These are phyloP conservation scores for Whalleya microplaca DNA, from an alignment of 2,329 filamentous ascomycete genomes.

Conservation along the genomic window DNA sequence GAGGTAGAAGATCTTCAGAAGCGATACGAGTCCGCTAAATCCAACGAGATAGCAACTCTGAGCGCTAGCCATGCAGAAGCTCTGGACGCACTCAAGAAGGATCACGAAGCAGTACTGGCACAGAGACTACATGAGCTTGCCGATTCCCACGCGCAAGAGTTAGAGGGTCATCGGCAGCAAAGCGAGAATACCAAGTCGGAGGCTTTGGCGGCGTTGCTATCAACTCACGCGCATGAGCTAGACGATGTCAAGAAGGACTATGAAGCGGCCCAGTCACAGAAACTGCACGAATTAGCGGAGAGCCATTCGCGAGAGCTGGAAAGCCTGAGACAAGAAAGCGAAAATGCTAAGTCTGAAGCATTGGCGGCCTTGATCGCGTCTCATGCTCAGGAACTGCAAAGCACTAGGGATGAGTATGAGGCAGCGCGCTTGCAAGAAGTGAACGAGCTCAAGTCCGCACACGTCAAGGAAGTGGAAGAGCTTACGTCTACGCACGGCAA, in stretches of 20 bases:
- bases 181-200: conserved; percentile 19
- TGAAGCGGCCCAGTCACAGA: conserved; percentile 21
- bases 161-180: conserved; percentile 25
- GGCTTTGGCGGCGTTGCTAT: conserved; percentile 22
- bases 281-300: conserved; percentile 26
- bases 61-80: conserved; percentile 13
- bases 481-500: conserved; percentile 28
- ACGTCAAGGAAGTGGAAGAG: conserved; percentile 27
- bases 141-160: conserved; percentile 18
- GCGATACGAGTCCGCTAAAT: conserved; percentile 13
- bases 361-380: conserved; percentile 18
- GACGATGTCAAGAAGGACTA: conserved; percentile 29
- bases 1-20: conserved; percentile 25
- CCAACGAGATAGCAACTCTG: conserved; percentile 5
- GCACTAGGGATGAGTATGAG: conserved; percentile 5
- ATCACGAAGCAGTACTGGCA: conserved; percentile 18
- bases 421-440: conserved; percentile 17
- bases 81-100: conserved; percentile 18
- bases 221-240: conserved; percentile 23
- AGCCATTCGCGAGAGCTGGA: conserved; percentile 25
- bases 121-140: conserved; percentile 22
- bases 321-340: conserved; percentile 21
- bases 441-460: conserved; percentile 27
- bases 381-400: conserved; percentile 12
- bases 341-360: conserved; percentile 22